These are phyloP conservation scores for Carex littledalei DNA, from an alignment of 176 grass and related monocot genomes.

Conservation along the genomic window DNA sequence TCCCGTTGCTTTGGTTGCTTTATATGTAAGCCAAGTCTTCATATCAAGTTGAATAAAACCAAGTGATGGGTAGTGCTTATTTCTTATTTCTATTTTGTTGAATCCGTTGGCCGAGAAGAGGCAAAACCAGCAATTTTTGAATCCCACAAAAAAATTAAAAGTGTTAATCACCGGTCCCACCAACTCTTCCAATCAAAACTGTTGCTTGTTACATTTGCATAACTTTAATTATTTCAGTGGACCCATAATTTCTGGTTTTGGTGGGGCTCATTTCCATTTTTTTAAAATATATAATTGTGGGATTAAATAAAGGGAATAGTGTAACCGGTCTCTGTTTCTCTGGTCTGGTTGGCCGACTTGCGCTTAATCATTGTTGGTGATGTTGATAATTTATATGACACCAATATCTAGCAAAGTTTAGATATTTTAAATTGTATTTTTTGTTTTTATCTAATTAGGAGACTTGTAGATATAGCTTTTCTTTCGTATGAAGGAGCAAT, in stretches of 20 bases:
- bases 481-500: neutral
- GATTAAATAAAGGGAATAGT: neutral
- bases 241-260: slow-evolving; percentile 8
- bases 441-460: neutral
- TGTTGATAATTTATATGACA: neutral
- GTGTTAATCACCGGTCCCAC: neutral
- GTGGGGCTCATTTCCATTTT: neutral
- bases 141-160: neutral
- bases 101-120: slow-evolving; percentile 9
- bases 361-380: neutral
- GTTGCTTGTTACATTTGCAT: neutral
- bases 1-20: neutral
- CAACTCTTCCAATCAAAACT: neutral
- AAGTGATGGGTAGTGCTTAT: neutral
- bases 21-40: neutral
- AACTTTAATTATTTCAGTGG: slow-evolving; percentile 10
- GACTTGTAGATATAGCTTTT: neutral
- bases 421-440: neutral
- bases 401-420: neutral
- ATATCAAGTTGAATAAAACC: neutral
- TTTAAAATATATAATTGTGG: neutral
- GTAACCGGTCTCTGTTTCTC: neutral
- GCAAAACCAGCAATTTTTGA: slow-evolving; percentile 12
- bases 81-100: neutral
- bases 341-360: neutral